Base-by-base conservation (phyloP, 1,284 basidiomycete species). In the Coriolopsis trogii region DNA sequence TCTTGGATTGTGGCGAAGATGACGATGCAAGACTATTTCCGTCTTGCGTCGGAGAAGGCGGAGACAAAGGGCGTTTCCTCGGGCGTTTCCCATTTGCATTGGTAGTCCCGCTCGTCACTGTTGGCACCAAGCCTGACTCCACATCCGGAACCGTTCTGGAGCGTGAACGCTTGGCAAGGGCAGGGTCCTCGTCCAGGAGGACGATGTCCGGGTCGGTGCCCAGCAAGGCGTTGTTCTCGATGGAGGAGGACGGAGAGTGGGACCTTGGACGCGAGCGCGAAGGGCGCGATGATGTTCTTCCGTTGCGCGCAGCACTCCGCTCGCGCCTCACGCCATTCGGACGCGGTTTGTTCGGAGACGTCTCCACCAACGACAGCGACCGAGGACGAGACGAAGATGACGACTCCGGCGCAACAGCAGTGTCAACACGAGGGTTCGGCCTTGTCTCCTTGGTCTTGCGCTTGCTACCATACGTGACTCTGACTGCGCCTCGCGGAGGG, bases 381-480 rank as follows among this genome's bases (percentile, higher is more conserved):
- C 46, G 38, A 2, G 52, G 41, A 6, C 40, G 49, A 5, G 37
- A 13, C 12, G 18, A 29, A 8, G 46, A 43, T n/a, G n/a, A n/a
- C n/a, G n/a, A n/a, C n/a, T n/a, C n/a, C n/a, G n/a, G n/a, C n/a
- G n/a, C n/a, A n/a, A n/a, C n/a, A n/a, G n/a, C 30, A 6, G 42
- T 30, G 2, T 40, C 50, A 2, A 31, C 44, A 16, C 37, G 40
- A 15, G 34, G 23, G n/a, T 39, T 49, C 8, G 39, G 34, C 2
- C 58, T 54, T 1, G 55, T 49, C 24, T 44, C 39, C 38, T 46
- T 53, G 33, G 41, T 45, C 55, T 55, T 59, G 41, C 55, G 53
- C 36, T 60, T 64, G 25, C 57, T 36, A 18, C 58, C 60, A 41
- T 64, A 64, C 9, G 58, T 62, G 28, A 56, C 26, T 46, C 49